Base-by-base conservation (phyloP, 495 filamentous ascomycete genomes). In the Trichoderma parareesei region DNA sequence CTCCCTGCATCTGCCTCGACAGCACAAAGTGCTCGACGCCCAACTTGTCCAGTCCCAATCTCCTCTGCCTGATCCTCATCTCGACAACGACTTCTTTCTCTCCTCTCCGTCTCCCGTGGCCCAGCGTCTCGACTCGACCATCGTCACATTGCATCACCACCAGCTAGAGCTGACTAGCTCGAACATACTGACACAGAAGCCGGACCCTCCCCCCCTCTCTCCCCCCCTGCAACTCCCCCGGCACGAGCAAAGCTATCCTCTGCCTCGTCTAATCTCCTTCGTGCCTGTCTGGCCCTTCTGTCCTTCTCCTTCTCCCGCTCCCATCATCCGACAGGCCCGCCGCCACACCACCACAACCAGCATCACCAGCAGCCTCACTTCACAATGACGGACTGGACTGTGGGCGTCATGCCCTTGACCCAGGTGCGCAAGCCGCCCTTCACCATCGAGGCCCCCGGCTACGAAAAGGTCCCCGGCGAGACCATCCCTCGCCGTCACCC, bases 401-500 rank as follows among this genome's bases (percentile, higher is more conserved):
- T 70, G 65, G 75, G 75, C 43, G 67, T 73, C 18, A 68, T 76
- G 64, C 79, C 79, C 20, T 70, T 82, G 41, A 44, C 69, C 61
- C 79, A 76, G 69, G 75, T 78, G 38, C 72, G 80, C 37, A 78
- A 79, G 60, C 77, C 78, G 16, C 84, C 84, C 13, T 85, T 81
- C 73, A 83, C 78, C 49, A 74, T 86, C 63, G 84, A 86, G 64
- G 80, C 77, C 11, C 72, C 83, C 10, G 81, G 77, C 38, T 72
- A 65, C 67, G 63, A 74, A 65, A 76, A 79, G 38, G 76, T 84
- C 60, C 74, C 81, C 38, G 85, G 86, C 71, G 86, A 89, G 71
- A 88, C 87, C 14, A 81, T 84, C 65, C 86, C 87, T 7, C 81
- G 81, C 65, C 79, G 85, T 33, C 84, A 88, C 68, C 69, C 77